Evolutionary conservation across 129 eudicot species (phyloP), one percentile per base, ranked within the genome.

Genomic region (Kitagawia praeruptora): DNA sequence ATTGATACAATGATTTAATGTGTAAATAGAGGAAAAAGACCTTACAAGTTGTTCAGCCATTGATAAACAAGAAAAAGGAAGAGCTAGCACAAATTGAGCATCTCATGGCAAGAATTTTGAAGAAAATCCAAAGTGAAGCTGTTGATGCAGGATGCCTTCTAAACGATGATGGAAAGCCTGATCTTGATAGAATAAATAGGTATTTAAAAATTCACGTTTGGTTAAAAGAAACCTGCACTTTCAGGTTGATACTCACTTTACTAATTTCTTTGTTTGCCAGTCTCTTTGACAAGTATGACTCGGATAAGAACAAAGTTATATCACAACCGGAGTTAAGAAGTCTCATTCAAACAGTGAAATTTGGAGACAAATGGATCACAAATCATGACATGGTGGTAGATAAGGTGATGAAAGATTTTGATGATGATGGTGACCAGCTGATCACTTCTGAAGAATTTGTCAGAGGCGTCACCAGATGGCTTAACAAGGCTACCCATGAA

Each of bases 91-190:
- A 74, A 84, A 70, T 79, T 66, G 84, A 84, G 78, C 81, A 37
- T 77, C 67, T 80, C 44, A 81, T 80, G 84, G 78, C 81, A 41
- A 58, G 80, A 34, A 44, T 84, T 34, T 31, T 80, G 78, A 80
- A 77, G 75, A 81, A 77, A 34, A 84, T 82, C 12, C 81, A 77
- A 15, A 80, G 46, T 45, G 67, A 77, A 84, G 79, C 75, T 8
- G 58, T 77, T 5, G 84, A 80, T 56, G 84, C 70, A 16, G 77
- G 78, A 42, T 23, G 58, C 42, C 87, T 84, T 56, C 79, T 84
- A 25, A 80, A 66, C 8, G 87, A 80, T 47, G 84, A 84, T 51
- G 84, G 84, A 51, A 70, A n/a, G 51, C 84, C 82, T n/a, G 78
- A 80, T 48, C 21, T 53, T 6, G 79, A 80, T 21, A 58, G 48